Percentiles rank a stretch among this genome's conserved stretches.
Conservation (phyloP, 768 basidiomycete species). For the Suillus luteus region DNA sequence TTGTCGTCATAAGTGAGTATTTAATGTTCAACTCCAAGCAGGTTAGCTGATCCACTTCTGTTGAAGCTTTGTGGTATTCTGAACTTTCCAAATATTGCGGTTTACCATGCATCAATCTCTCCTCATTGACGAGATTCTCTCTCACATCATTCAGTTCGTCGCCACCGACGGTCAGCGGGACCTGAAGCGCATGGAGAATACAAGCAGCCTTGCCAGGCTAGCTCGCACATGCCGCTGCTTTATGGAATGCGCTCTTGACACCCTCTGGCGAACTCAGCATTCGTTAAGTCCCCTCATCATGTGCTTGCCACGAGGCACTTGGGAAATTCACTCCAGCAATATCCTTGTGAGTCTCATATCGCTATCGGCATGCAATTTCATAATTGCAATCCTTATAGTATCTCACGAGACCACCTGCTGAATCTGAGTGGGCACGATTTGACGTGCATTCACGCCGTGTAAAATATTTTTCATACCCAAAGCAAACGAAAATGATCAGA, state of each 20-base stretch:
- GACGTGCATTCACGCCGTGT: slow-evolving; percentile 29
- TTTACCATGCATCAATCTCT: slow-evolving; percentile 32
- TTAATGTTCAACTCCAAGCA: neutral
- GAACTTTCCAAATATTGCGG: neutral
- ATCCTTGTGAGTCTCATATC: slow-evolving; percentile 23
- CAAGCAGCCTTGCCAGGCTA: slow-evolving; percentile 27
- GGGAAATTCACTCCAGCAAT: slow-evolving; percentile 24
- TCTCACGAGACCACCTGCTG: slow-evolving; percentile 23
- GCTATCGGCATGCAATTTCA: slow-evolving; percentile 2
- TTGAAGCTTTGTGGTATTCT: neutral
- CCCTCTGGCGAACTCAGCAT: slow-evolving; percentile 34
- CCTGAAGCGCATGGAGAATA: slow-evolving; percentile 23
- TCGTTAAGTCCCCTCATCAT: slow-evolving; percentile 31
- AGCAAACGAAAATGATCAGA: slow-evolving; percentile 22
- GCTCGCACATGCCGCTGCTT: slow-evolving; percentile 32
- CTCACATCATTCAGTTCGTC: slow-evolving; percentile 27
- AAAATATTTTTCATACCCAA: slow-evolving; percentile 25
- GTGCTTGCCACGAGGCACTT: slow-evolving; percentile 29
- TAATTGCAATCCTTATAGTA: slow-evolving; percentile 14
- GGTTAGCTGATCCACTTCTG: neutral
- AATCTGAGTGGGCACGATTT: slow-evolving; percentile 26
- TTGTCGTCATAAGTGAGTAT: slow-evolving; percentile 1
- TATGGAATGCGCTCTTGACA: slow-evolving; percentile 31
- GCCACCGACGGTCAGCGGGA: slow-evolving; percentile 23
- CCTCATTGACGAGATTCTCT: slow-evolving; percentile 29